Conservation (phyloP, 331 rosid genomes). For the Stylosanthes scabra region DNA sequence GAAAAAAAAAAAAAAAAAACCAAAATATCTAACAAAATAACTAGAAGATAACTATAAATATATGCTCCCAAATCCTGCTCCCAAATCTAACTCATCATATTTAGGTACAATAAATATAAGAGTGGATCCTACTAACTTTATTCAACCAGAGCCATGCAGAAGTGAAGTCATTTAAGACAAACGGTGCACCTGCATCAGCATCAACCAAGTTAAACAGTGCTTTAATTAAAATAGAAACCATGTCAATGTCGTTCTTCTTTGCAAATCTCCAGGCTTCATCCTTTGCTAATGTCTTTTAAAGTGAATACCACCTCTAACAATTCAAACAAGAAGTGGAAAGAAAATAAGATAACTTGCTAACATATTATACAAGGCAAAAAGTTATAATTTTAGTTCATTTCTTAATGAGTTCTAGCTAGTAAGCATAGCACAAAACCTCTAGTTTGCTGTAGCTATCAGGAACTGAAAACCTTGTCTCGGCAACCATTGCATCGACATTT, state of each 20-base stretch:
- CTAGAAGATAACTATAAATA: too few species aligned
- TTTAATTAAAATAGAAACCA: constrained; percentile 59
- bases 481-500: constrained; percentile 46
- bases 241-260: constrained; percentile 73
- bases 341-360: constrained; percentile 4
- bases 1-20: too few species aligned
- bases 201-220: constrained; percentile 11
- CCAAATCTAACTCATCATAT: too few species aligned
- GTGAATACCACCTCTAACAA: constrained; percentile 73
- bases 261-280: constrained; percentile 92
- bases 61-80: too few species aligned
- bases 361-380: not conserved
- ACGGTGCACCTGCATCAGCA: constrained; percentile 55
- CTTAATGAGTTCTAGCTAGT: not conserved
- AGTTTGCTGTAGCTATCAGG: constrained; percentile 48
- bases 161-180: too few species aligned
- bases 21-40: too few species aligned
- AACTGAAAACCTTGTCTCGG: constrained; percentile 75
- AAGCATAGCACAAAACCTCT: constrained; percentile 37
- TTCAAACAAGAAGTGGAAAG: constrained; percentile 25
- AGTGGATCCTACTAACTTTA: too few species aligned
- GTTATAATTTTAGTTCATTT: not conserved
- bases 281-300: constrained; percentile 92
- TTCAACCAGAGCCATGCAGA: too few species aligned
- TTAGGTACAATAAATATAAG: too few species aligned